Evolutionary conservation across 163 green algal species (phyloP), one percentile per base, ranked within the genome.

Genomic region (Trebouxiophyceae sp.): DNA sequence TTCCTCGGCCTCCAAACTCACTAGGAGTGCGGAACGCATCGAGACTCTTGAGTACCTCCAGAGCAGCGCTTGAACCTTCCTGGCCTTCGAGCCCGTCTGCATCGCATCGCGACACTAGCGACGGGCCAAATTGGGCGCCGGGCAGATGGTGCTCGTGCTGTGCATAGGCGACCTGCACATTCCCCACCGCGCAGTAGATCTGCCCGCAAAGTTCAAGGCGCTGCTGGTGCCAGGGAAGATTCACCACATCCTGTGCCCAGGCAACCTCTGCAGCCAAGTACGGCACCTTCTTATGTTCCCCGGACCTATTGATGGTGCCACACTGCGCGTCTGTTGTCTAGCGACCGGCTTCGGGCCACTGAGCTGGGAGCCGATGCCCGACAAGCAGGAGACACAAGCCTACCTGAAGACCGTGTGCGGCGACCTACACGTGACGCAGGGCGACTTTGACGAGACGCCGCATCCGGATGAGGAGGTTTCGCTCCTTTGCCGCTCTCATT

Each of bases 181-280:
- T 23, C 91, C 92, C 3, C 82, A 96, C 68, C 68, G 93, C 24
- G 78, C 82, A 0, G 62, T 75, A 2, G 92, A 96, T 65, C 74
- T 98, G 44, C 93, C 92, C 0, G 32, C 77, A 0, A 89, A 97
- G 65, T 97, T 98, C 74, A 94, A 90, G 67, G 71, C 86, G 54
- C 77, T 98, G 54, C 76, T 98, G 0, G 87, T 79, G 23, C 93
- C 93, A 1, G 92, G 92, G 4, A 97, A 96, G 68, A 96, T 97
- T 16, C 82, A 95, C 33, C 83, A 92, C 61, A 84, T 93, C 6
- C 80, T 98, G 1, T 95, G 87, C 68, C 78, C 89, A 0, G 93
- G 92, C 19, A 96, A 98, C 68, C 73, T 98, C 0, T 96, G 87
- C 79, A 86, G 74, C 28, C 87, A 84, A 75, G 77, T 87, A n/a